These are phyloP conservation scores for Pseudozyma hubeiensis DNA, from an alignment of 1,284 basidiomycete genomes.

Conservation along the genomic window DNA sequence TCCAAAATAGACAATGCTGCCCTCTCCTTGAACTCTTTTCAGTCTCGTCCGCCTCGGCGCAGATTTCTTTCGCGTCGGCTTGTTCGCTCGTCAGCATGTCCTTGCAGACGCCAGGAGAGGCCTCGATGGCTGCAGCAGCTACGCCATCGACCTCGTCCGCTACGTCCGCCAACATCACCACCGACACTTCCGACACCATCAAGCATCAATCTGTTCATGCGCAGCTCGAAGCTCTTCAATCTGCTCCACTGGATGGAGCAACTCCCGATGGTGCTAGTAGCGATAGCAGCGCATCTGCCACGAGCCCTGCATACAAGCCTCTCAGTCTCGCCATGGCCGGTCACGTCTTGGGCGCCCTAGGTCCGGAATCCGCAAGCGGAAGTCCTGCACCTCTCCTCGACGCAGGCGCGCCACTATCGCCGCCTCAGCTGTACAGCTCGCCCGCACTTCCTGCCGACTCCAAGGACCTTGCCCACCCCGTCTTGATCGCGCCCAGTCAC, in stretches of 20 bases:
- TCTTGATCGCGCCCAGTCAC: slow-evolving; percentile 18
- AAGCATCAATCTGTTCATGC: background rate
- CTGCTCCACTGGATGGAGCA: background rate
- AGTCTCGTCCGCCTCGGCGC: slow-evolving; percentile 6
- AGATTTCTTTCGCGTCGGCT: background rate
- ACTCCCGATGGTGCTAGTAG: background rate
- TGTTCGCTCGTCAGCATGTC: slow-evolving; percentile 13
- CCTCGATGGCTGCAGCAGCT: background rate
- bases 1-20: slow-evolving; percentile 16
- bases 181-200: background rate
- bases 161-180: background rate
- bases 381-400: background rate
- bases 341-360: slow-evolving; percentile 21
- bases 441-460: slow-evolving; percentile 30
- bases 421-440: slow-evolving; percentile 35
- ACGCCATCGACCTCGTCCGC: background rate
- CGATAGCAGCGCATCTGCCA: slow-evolving; percentile 9
- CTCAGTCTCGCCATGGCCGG: slow-evolving; percentile 40
- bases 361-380: background rate
- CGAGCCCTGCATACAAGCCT: slow-evolving; percentile 16
- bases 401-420: background rate
- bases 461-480: slow-evolving; percentile 39
- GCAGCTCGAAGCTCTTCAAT: background rate
- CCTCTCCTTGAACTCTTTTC: slow-evolving; percentile 4
- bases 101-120: slow-evolving; percentile 3